phyloP scores from a whole-genome alignment of 2,329 filamentous ascomycete species.

The Fusarium cyanostomum region DNA sequence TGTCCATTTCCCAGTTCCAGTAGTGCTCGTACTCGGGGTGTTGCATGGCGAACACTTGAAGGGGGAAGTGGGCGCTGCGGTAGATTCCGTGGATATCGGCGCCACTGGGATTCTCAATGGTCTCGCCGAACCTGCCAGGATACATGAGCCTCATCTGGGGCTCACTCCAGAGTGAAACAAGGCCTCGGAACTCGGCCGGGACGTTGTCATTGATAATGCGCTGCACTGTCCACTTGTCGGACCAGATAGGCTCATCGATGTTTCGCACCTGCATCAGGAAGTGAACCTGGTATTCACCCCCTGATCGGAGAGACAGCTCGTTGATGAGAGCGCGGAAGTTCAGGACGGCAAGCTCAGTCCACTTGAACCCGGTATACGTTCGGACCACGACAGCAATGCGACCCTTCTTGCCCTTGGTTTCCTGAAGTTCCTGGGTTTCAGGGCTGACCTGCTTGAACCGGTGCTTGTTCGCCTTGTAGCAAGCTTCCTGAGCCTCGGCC shows the following conservation, averaged over 20 bases:
- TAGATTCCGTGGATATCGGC: constrained; percentile 74
- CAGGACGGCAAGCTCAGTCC: constrained; percentile 79
- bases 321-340: constrained; percentile 84
- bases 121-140: constrained; percentile 73
- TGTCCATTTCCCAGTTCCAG: constrained; percentile 78
- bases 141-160: constrained; percentile 85
- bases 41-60: constrained; percentile 70
- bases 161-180: constrained; percentile 87
- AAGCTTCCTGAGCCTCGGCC: constrained; percentile 63
- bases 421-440: constrained; percentile 50
- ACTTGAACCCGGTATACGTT: constrained; percentile 81
- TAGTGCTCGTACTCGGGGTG: constrained; percentile 73
- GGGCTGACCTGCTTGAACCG: constrained; percentile 61
- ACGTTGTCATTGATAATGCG: constrained; percentile 73
- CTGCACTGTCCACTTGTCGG: constrained; percentile 77
- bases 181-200: constrained; percentile 78
- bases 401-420: constrained; percentile 51
- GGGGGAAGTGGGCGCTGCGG: constrained; percentile 69
- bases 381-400: constrained; percentile 82
- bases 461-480: constrained; percentile 67
- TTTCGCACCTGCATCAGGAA: constrained; percentile 89
- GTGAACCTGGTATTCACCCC: constrained; percentile 83
- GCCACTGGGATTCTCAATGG: constrained; percentile 66
- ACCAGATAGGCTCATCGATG: constrained; percentile 81
- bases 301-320: constrained; percentile 79